phyloP scores from a whole-genome alignment of 2,329 filamentous ascomycete genomes.

The Aureobasidium sp. region DNA sequence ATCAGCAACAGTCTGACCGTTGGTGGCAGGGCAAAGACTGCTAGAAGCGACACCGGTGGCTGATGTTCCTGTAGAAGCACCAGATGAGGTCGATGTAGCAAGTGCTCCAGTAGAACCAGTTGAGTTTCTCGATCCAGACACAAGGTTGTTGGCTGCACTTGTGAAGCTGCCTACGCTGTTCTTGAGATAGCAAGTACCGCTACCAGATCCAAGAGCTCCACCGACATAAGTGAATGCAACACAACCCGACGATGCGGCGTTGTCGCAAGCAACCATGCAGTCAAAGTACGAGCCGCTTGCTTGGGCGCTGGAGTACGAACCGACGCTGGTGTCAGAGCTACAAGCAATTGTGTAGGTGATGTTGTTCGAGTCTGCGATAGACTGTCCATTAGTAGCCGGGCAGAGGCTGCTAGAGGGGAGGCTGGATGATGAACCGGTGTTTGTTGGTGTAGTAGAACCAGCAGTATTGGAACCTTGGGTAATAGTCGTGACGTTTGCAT shows the following conservation, averaged over 20 bases:
- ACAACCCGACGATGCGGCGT: constrained; percentile 2
- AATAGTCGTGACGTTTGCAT: constrained; percentile 12
- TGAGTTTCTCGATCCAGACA: constrained; percentile 1
- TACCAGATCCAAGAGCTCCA: not conserved
- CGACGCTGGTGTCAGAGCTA: not conserved
- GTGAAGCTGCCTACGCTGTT: not conserved
- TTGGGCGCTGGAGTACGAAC: constrained; percentile 5
- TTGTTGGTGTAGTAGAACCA: not conserved
- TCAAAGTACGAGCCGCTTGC: constrained; percentile 12
- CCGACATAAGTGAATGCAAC: constrained; percentile 14
- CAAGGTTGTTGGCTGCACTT: constrained; percentile 4
- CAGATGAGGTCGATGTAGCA: no score
- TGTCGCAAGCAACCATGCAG: constrained; percentile 12
- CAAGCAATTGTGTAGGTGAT: constrained; percentile 8
- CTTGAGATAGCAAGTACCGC: constrained; percentile 11
- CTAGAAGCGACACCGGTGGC: constrained; percentile 14
- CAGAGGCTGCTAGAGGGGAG: constrained; percentile 15
- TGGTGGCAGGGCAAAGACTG: constrained; percentile 13
- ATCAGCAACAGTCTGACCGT: constrained; percentile 9
- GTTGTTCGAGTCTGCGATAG: constrained; percentile 8
- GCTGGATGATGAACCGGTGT: constrained; percentile 2
- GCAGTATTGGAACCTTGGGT: constrained; percentile 10
- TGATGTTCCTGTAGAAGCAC: no score
- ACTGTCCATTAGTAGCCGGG: constrained; percentile 12
- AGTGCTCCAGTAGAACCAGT: not conserved